Evolutionary conservation across 2,329 filamentous ascomycete genomes (phyloP).

Genomic region (Alternaria gaisen): DNA sequence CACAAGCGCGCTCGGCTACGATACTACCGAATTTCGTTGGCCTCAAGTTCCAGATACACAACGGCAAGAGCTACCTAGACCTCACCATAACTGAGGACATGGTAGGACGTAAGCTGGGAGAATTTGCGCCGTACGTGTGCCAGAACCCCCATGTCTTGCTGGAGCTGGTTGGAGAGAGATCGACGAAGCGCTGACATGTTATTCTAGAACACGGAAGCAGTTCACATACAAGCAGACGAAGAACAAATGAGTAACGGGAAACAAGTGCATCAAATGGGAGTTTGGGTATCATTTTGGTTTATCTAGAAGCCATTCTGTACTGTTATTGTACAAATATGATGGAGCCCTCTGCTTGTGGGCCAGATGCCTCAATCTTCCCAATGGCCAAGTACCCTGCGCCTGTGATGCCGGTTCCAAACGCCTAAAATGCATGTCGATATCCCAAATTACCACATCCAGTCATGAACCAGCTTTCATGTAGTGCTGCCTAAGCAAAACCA

Average conservation of each 20-base stretch:
- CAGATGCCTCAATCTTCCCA: constrained; percentile 20
- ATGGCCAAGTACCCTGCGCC: constrained; percentile 26
- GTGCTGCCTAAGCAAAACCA: not conserved
- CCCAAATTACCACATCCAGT: constrained; percentile 2
- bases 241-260: constrained; percentile 64
- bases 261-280: constrained; percentile 42
- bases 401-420: constrained; percentile 37
- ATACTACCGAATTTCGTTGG: constrained; percentile 94
- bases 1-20: constrained; percentile 85
- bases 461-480: constrained; percentile 2
- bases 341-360: constrained; percentile 21
- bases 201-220: constrained; percentile 69
- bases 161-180: not conserved
- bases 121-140: constrained; percentile 80
- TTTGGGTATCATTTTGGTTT: constrained; percentile 50
- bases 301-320: constrained; percentile 40
- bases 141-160: no score
- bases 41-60: constrained; percentile 87
- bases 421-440: constrained; percentile 33
- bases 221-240: constrained; percentile 76
- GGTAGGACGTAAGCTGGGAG: constrained; percentile 94
- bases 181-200: no score
- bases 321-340: constrained; percentile 46
- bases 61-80: constrained; percentile 86
- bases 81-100: constrained; percentile 91